Base-by-base conservation (phyloP, 140 eudicot species). In the Ambrosia hybrid region DNA sequence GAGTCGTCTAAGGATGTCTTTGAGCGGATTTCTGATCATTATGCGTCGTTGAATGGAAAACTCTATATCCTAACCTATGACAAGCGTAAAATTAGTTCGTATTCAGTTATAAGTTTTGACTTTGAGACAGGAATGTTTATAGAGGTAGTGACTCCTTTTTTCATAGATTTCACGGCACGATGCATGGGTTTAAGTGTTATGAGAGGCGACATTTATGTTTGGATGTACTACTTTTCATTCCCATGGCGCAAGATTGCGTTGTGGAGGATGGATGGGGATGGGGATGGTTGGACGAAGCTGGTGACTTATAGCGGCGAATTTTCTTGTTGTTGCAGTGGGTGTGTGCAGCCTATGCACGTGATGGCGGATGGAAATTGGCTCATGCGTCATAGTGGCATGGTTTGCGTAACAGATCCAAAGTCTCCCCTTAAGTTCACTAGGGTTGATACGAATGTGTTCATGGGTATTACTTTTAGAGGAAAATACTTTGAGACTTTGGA, bases 301-400 rank as follows among this genome's bases (percentile, higher is more conserved):
- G 51, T 45, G 2, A 45, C 51, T 45, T 45, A 5, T 5, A 1
- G 11, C 6, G 51, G 11, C 10, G 6, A 6, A 45, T 21, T 21
- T 21, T 9, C 9, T 45, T 4, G 9, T 45, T 45, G 41, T 38
- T 38, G 41, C 26, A 21, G 26, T 45, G 9, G 10, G 51, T 7
- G 12, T 46, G 51, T 46, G 51, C 51, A 9, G 9, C 51, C 21
- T n/a, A 0, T 53, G 21, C 58, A 53, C 58, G 3, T 53, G 58
- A 53, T 53, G 58, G 58, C 58, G 58, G 58, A 53, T 53, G 58
- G 58, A 53, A 53, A n/a, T 4, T 53, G 58, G 58, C 58, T 53
- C 26, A 53, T 53, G 7, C 8, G 17, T n/a, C 4, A 4, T 13
- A 1, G 1, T n/a, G 58, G 2, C 11, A 4, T 6, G 8, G 26